Percentiles rank a stretch among this genome's conserved stretches.
These are phyloP conservation scores for barrel medic (Medicago truncatula) DNA, from an alignment of 306 rosid genomes.

Conservation along the genomic window MtrunA17r5.0-ANR NC_053042.1:40899001-40899500, in stretches of 20 bases:
- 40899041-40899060: no score
- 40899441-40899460: slow-evolving; percentile 46
- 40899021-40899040: no score
- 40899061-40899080: no score
- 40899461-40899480: slow-evolving; percentile 55
- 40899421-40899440: slow-evolving; percentile 48
- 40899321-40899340: neutral
- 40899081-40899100: no score
- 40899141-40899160: no score
- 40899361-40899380: slow-evolving; percentile 4
- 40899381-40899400: neutral
- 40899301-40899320: neutral
- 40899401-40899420: neutral
- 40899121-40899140: no score
- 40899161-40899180: no score
- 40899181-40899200: no score
- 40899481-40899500: slow-evolving; percentile 61
- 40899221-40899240: no score
- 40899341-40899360: neutral
- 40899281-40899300: neutral
- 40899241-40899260: neutral
- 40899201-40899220: no score
- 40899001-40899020: no score
- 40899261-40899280: neutral
- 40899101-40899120: no score